Evolutionary conservation across 2,329 filamentous ascomycete genomes (phyloP).

Genomic region (Blastomyces parvus): DNA sequence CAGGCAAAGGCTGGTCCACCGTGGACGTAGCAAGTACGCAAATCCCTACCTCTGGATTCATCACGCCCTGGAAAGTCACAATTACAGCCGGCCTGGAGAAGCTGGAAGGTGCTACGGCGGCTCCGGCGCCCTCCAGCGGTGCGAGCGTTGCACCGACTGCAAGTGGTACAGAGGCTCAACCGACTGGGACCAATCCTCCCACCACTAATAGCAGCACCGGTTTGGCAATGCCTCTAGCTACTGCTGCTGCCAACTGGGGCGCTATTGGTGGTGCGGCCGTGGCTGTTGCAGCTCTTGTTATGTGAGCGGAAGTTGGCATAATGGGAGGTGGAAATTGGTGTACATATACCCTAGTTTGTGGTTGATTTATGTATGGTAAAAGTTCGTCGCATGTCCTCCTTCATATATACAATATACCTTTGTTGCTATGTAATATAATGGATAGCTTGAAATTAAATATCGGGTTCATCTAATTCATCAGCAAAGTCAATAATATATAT

Average conservation of each 20-base stretch:
- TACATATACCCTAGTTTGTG: neutral
- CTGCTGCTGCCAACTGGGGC: conserved; percentile 1
- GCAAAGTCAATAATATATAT: no score
- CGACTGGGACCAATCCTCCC: neutral
- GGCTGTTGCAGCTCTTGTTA: conserved; percentile 1
- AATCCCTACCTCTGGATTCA: neutral
- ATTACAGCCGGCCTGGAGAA: conserved; percentile 4
- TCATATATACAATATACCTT: neutral
- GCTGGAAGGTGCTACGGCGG: neutral
- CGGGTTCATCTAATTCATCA: no score
- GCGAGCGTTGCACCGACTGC: neutral
- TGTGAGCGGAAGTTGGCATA: neutral
- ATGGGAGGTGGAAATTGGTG: neutral
- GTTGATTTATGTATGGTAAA: neutral
- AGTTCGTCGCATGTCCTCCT: neutral
- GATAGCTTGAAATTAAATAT: neutral
- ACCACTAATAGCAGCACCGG: neutral
- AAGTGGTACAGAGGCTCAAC: neutral
- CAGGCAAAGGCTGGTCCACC: neutral
- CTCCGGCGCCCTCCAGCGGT: neutral
- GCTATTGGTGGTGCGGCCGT: conserved; percentile 3
- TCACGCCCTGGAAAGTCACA: neutral
- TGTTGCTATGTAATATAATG: neutral
- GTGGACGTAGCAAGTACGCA: neutral
- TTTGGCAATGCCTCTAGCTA: neutral